Evolutionary conservation across 2,329 filamentous ascomycete species (phyloP), one percentile per base, ranked within the genome.

Genomic region (Orbilia ellipsospora): DNA sequence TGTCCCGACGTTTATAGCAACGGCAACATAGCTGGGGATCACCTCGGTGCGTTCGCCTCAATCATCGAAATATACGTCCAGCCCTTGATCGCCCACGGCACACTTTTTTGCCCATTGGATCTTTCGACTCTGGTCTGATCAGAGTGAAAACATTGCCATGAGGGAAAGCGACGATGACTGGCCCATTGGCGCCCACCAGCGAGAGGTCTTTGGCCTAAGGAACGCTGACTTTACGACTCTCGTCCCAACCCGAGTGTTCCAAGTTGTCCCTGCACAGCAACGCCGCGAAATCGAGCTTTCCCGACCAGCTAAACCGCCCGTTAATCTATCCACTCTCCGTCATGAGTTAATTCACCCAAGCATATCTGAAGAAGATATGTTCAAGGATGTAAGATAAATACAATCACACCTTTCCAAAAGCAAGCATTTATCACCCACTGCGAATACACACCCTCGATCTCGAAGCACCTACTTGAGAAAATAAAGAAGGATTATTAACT

Each of bases 371-470:
- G 72, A 75, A 54, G 72, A 75, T 18, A 69, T 75, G 72, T 75
- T 75, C 54, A 75, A 69, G 64, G 72, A 75, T 69, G 72, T 75
- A 75, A 75, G 72, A 75, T 75, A 75, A 56, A 68, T n/a, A 69
- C 10, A 62, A 26, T 50, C 72, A 65, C 54, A 69, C 64, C 12
- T 23, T 52, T 67, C 60, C 48, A 18, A 20, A 36, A 59, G 31
- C 50, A 56, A 31, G 20, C 48, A 18, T 36, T 52, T 59, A 6
- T 44, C 16, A 60, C 31, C 31, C 28, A 20, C 31, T 68, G 57
- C 62, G 57, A 62, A 62, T 48, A 45, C 55, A 23, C 16, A 52
- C 36, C 48, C 16, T 45, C 63, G 51, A 68, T 48, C 36, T 60
- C 59, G 64, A 56, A 64, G 36, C 16, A 48, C 16, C 13, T 26